These are phyloP conservation scores for Vachellia collinsii DNA, from an alignment of 306 rosid species.

Conservation along the genomic window DNA sequence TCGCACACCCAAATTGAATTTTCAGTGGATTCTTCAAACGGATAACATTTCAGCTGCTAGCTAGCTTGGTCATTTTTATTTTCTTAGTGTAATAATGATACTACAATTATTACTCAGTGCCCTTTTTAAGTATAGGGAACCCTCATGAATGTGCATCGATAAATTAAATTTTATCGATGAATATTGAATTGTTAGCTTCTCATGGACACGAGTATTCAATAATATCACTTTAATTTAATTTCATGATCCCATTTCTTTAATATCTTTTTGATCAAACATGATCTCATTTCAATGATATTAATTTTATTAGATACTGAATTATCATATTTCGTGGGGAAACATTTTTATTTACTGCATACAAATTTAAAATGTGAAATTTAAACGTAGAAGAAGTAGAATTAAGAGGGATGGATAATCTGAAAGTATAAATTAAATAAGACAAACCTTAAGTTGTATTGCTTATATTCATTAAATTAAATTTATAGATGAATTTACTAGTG, in stretches of 20 bases:
- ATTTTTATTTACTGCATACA: background rate
- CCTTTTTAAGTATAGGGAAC: background rate
- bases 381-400: background rate
- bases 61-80: background rate
- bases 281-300: background rate
- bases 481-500: too few species aligned
- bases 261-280: too few species aligned
- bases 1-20: slow-evolving; percentile 12
- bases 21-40: background rate
- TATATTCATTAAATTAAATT: too few species aligned
- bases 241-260: too few species aligned
- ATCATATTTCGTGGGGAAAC: background rate
- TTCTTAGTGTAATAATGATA: background rate
- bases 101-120: background rate
- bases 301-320: background rate
- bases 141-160: background rate
- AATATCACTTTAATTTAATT: background rate
- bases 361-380: background rate
- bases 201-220: background rate
- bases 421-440: too few species aligned
- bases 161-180: background rate
- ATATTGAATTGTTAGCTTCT: background rate
- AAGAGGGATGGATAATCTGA: background rate
- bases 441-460: too few species aligned
- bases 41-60: slow-evolving; percentile 1